Evolutionary conservation across 140 eudicot genomes (phyloP).

Genomic region (Senecio squalidus): DNA sequence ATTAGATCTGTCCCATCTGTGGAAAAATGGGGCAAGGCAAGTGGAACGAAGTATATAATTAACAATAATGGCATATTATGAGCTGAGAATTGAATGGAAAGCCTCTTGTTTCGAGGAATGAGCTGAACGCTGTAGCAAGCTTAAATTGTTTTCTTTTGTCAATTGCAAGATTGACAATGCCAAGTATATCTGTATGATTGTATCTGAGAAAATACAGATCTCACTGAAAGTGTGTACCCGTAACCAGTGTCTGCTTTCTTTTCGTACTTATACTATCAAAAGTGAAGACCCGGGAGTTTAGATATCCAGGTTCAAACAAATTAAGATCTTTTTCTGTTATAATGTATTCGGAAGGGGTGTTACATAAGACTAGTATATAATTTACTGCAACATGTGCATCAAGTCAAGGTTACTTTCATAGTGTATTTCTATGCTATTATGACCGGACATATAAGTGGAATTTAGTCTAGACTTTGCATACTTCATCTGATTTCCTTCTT

Average conservation of each 20-base stretch:
- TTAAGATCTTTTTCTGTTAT: neutral
- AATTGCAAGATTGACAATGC: neutral
- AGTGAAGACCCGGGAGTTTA: neutral
- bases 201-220: neutral
- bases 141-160: neutral
- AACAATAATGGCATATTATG: neutral
- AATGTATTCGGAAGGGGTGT: neutral
- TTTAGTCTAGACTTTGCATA: neutral
- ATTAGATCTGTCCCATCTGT: neutral
- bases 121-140: neutral
- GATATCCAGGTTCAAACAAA: neutral
- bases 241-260: neutral
- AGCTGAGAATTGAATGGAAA: neutral
- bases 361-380: neutral
- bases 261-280: neutral
- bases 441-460: neutral
- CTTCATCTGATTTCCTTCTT: conserved; percentile 11
- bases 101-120: neutral
- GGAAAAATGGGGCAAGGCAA: neutral
- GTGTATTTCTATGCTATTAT: neutral
- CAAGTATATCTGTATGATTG: neutral
- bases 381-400: neutral
- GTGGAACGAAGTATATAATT: neutral
- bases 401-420: neutral
- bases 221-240: neutral